Base-by-base conservation (phyloP, 345 rosid genomes). In the Nasturtium officinale region DNA sequence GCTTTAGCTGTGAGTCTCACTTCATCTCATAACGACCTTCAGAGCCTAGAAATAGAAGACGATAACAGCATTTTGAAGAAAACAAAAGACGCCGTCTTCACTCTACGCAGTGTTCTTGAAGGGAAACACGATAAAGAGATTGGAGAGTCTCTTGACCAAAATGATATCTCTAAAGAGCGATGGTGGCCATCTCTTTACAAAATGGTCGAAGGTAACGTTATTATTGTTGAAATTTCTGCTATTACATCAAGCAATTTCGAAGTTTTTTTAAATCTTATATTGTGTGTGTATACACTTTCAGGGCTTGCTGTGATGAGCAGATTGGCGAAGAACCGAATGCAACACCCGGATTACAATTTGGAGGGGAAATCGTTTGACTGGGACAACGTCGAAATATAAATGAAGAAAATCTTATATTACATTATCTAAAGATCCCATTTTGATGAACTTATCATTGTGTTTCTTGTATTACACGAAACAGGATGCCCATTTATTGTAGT, bases 121-220 rank as follows among this genome's bases (percentile, higher is more conserved):
- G 90, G 99, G 60, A 91, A 87, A 79, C 96, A 88, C 30, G 80
- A 88, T 37, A 82, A 81, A 72, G 84, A 72, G 62, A 91, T 95
- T 7, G 87, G 83, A 3, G 81, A 78, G 32, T 60, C 92, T 0
- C 80, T 95, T 54, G 60, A 74, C 48, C 83, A 80, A 71, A 48
- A 48, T 55, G 80, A 86, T 48, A 82, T 90, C 61, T 76, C 96
- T 23, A 78, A 71, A 71, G 93, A 89, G 29, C 71, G 94, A 75
- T 91, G 99, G 99, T 88, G 96, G 96, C 85, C 97, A 7, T 77
- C 97, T 56, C 86, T 95, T 52, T 88, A 90, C 87, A 85, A 75
- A 80, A 82, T 91, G 83, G 74, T 95, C 54, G 96, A 91, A 91
- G 99, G 99, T 91, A 83, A 57, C 0, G 25, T 18, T 61, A 3